Evolutionary conservation across 768 basidiomycete genomes (phyloP), one percentile per base, ranked within the genome.

Genomic region (Lactarius hengduanensis): DNA sequence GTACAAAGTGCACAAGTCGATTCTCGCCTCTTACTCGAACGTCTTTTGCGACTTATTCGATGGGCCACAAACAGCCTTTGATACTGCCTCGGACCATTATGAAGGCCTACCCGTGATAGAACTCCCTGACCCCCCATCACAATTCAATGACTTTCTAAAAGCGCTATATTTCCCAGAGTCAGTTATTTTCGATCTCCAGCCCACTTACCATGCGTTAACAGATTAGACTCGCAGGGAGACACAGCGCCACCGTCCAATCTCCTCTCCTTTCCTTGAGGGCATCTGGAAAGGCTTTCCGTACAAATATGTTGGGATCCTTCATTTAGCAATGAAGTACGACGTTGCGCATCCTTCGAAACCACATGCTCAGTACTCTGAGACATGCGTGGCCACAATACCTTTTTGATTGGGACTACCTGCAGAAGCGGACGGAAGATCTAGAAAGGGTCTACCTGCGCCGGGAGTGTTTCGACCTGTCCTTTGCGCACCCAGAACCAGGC

Each of bases 241-340:
- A 10, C 62, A 67, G 13, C 38, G 58, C 45, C 66, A 67, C 54
- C 58, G 58, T 26, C 62, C 66, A 20, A 67, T 69, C 15, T 68
- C 67, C 15, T 66, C 59, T n/a, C 67, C 67, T 11, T 66, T 68
- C 56, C 30, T 54, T 26, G 65, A 65, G 43, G 64, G 65, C 18
- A 65, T 68, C 13, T 69, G 61, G 68, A 67, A 41, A 32, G 65
- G 63, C n/a, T 69, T 68, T 41, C 69, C 69, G 16, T 68, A 32
- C n/a, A 59, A 62, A 26, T 69, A 63, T 36, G 28, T 34, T 9
- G 69, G 66, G 43, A 63, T 63, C n/a, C 69, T 69, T 38, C 69
- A 34, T 22, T 62, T 69, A 3, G 56, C 69, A 1, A 61, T 63
- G 54, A 69, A 69, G 38, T 69, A 69, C 15, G 64, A 63, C 4